Percentiles rank a stretch among this genome's conserved stretches.
Conservation (phyloP, 495 filamentous ascomycete genomes). For the Sabuloglossum arenarium region DNA sequence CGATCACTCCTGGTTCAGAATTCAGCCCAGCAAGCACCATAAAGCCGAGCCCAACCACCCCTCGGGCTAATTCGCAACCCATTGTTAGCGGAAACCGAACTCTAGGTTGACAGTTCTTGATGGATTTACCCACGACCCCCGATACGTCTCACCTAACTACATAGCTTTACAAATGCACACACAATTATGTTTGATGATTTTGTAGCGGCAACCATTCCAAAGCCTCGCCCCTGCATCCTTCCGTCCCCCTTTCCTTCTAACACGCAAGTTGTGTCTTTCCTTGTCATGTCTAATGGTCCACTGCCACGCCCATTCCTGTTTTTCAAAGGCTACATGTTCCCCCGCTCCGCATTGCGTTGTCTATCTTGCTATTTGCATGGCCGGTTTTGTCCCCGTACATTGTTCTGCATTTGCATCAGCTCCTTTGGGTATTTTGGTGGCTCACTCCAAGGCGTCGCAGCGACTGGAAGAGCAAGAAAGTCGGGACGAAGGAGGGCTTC, state of each 20-base stretch:
- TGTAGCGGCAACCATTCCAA: not conserved
- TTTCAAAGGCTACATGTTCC: not conserved
- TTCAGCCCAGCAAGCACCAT: constrained; percentile 9
- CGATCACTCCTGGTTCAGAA: constrained; percentile 11
- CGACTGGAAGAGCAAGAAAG: not conserved
- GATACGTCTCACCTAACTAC: not conserved
- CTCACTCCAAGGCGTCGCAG: not conserved
- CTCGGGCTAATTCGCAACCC: constrained; percentile 25
- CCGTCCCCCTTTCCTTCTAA: not conserved
- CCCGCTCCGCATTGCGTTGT: not conserved
- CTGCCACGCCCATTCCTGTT: not conserved
- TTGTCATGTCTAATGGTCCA: not conserved
- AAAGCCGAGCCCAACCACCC: constrained; percentile 8
- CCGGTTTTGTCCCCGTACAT: not conserved
- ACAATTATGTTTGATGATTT: not conserved
- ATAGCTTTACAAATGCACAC: not conserved
- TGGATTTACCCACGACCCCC: not conserved
- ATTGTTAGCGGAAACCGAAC: constrained; percentile 31
- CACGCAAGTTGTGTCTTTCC: not conserved
- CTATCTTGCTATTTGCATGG: constrained; percentile 1
- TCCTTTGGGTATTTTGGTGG: not conserved
- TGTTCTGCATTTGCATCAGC: not conserved
- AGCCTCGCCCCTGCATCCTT: not conserved
- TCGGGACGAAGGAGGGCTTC: not conserved
- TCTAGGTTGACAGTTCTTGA: constrained; percentile 18